Evolutionary conservation across 495 filamentous ascomycete species (phyloP), one percentile per base, ranked within the genome.

Genomic region (Pyrenula massariospora): DNA sequence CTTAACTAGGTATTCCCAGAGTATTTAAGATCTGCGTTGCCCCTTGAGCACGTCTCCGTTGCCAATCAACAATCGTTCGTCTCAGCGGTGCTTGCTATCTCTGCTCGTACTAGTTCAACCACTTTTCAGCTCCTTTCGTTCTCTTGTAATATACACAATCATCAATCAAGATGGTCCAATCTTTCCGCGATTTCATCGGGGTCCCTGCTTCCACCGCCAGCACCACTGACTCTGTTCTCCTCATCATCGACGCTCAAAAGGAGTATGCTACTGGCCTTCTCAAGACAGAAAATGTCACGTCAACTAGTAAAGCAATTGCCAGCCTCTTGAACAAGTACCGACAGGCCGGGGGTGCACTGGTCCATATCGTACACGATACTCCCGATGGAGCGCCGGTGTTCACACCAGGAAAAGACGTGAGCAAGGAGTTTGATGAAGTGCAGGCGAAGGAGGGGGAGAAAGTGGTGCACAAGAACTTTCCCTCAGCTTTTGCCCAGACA

Each of bases 211-310:
- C 74, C 23, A 75, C 71, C 0, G 78, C 79, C 19, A 73, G 75
- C 19, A 60, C 73, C 1, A 56, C 69, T 20, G 77, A 84, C 68
- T 77, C 74, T 51, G 73, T 74, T 19, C 71, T 85, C 20, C 65
- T 86, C 57, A 82, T 86, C 60, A 77, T 85, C 65, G 82, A 86
- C 63, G 82, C 82, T n/a, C 78, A 81, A 63, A 79, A 80, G 52
- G 79, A 83, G 66, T 85, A 85, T 63, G 77, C 74, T 56, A 52
- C 66, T 19, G 82, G 83, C 57, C 58, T 66, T 0, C 73, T 84
- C 3, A 71, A 70, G 19, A 74, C 75, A 54, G 64, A 70, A 42
- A 73, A 81, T 47, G 71, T 81, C n/a, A 25, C 57, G 0, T 50
- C 64, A 22, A 73, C 70, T 20, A 74, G 78, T 51, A 66, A 70